phyloP scores from a whole-genome alignment of 169 alveolate species.

The Plasmodium berghei region DNA sequence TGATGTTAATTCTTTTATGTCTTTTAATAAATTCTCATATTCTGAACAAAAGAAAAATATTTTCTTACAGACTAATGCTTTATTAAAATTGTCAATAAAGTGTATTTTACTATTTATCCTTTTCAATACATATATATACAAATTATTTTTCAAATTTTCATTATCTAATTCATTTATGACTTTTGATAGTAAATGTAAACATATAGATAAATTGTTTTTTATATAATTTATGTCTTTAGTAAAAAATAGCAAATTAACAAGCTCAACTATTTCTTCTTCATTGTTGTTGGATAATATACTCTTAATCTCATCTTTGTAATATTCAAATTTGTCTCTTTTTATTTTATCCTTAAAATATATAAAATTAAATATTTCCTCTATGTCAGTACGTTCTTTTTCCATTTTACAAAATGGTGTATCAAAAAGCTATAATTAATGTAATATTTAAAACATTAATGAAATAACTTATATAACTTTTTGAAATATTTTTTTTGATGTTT shows the following conservation, averaged over 20 bases:
- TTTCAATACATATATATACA: conserved; percentile 66
- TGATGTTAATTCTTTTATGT: conserved; percentile 5
- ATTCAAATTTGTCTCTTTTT: conserved; percentile 26
- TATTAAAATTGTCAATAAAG: conserved; percentile 33
- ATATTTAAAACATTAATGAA: no score
- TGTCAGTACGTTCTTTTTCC: conserved; percentile 18
- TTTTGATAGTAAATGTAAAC: conserved; percentile 23
- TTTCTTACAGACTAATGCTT: conserved; percentile 49
- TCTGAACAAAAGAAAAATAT: conserved; percentile 40
- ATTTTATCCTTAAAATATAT: conserved; percentile 29
- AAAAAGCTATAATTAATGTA: neutral
- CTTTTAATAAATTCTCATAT: conserved; percentile 13
- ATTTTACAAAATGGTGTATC: conserved; percentile 18
- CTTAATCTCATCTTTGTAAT: conserved; percentile 17
- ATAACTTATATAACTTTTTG: no score
- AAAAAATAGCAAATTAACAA: conserved; percentile 54
- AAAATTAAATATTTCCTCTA: conserved; percentile 41
- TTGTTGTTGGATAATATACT: conserved; percentile 5
- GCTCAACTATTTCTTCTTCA: conserved; percentile 10
- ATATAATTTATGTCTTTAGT: conserved; percentile 37
- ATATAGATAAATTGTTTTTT: conserved; percentile 41
- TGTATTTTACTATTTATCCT: conserved; percentile 9
- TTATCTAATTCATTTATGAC: conserved; percentile 15
- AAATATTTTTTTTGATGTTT: no score
- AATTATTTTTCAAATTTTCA: conserved; percentile 19